Evolutionary conservation across 352 stramenopile genomes (phyloP), one percentile per base, ranked within the genome.

Genomic region (Aphanomyces astaci): DNA sequence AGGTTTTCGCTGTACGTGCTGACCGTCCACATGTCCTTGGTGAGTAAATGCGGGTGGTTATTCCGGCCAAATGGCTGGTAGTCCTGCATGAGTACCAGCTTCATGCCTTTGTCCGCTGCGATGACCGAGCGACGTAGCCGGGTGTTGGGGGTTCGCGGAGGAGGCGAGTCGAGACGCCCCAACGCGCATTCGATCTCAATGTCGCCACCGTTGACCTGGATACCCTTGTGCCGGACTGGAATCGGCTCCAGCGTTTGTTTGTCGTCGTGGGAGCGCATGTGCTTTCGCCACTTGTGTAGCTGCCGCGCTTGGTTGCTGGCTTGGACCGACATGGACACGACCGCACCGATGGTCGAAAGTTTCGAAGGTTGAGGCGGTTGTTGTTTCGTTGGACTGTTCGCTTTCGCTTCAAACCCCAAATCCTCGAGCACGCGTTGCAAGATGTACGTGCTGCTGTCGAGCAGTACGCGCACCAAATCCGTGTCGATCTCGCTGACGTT

Each of bases 401-500:
- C 2, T 33, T 59, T 59, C 3, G 19, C 25, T 45, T 68, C 43
- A 24, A 59, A 68, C 24, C 62, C 62, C 9, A 68, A n/a, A 9
- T 68, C 62, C 45, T 68, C 62, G 31, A 68, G 48, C 2, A 33
- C 51, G 17, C 48, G 62, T 10, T 52, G 62, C 2, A 68, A 22
- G n/a, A 68, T 48, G 33, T 59, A 68, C 30, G 75, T 78, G 66
- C 75, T 80, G 31, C 79, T 81, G 24, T 80, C 77, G 15, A 87
- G 72, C 28, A 87, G 80, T 5, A 84, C 72, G 27, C 66, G 68
- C 7, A 92, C 71, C 13, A 78, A 64, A 9, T 73, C 74, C 0
- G 75, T 74, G 30, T 90, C 81, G 31, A 80, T 73, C 30, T 84
- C 74, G 45, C 51, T 74, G 3, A 74, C 75, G 31, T 90, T 82